Evolutionary conservation across 1,284 basidiomycete genomes (phyloP).

Genomic region (Irpex rosettiformis): DNA sequence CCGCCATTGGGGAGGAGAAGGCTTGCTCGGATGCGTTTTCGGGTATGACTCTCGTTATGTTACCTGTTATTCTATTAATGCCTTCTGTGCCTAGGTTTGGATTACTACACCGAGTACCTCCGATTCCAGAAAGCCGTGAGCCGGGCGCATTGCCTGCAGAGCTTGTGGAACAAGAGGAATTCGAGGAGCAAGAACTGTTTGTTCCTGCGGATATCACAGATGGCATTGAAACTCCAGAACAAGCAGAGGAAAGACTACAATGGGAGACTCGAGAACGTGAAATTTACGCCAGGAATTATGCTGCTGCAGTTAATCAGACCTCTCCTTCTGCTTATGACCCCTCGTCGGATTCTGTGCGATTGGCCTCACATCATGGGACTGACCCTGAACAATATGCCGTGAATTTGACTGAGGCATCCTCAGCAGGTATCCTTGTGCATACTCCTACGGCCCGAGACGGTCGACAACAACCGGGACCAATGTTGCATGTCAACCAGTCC

Average conservation of each 20-base stretch:
- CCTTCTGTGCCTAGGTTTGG: constrained; percentile 51
- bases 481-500: not conserved
- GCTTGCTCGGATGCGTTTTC: constrained; percentile 90
- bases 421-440: not conserved
- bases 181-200: constrained; percentile 63
- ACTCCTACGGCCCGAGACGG: not conserved
- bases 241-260: constrained; percentile 34
- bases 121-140: constrained; percentile 50
- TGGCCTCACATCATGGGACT: not conserved
- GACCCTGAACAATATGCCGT: not conserved
- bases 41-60: constrained; percentile 52
- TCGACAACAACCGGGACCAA: constrained; percentile 13
- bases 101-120: constrained; percentile 87
- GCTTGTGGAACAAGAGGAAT: constrained; percentile 45
- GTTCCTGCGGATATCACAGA: constrained; percentile 59
- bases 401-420: not conserved
- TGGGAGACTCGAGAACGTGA: constrained; percentile 39
- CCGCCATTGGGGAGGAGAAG: constrained; percentile 94
- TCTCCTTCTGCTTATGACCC: constrained; percentile 24
- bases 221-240: constrained; percentile 27
- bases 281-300: constrained; percentile 26
- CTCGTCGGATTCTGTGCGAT: constrained; percentile 11
- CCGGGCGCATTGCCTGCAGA: constrained; percentile 53
- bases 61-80: constrained; percentile 7
- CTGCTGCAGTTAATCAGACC: constrained; percentile 25